phyloP scores from a whole-genome alignment of 441 rosid species.

The Manihot esculenta region DNA sequence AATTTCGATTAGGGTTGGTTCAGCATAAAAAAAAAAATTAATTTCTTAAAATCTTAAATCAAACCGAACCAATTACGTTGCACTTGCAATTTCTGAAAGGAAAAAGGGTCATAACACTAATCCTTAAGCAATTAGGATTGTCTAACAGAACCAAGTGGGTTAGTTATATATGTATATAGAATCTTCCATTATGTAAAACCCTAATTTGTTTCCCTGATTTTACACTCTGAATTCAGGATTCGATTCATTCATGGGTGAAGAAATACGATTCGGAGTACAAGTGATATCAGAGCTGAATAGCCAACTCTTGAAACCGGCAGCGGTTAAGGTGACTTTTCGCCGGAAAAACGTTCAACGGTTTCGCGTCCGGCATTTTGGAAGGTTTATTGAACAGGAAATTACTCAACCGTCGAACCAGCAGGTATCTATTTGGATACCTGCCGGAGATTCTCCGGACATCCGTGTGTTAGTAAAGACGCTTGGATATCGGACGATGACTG shows the following conservation, averaged over 20 bases:
- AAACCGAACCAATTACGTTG: too few relatives aligned
- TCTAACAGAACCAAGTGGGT: too few relatives aligned
- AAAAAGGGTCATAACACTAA: too few relatives aligned
- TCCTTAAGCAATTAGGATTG: too few relatives aligned
- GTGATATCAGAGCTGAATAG: not conserved
- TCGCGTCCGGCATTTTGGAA: not conserved
- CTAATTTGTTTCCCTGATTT: too few relatives aligned
- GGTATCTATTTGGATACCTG: not conserved
- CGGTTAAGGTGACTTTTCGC: not conserved
- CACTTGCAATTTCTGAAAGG: too few relatives aligned
- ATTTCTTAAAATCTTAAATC: too few relatives aligned
- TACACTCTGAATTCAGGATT: too few relatives aligned
- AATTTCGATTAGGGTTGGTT: too few relatives aligned
- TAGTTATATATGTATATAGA: too few relatives aligned
- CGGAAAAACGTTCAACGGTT: not conserved
- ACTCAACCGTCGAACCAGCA: not conserved
- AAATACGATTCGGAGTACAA: not conserved
- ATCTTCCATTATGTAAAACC: too few relatives aligned
- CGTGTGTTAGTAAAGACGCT: not conserved
- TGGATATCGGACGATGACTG: not conserved
- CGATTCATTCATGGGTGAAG: not conserved
- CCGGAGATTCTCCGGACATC: not conserved
- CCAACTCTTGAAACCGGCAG: not conserved
- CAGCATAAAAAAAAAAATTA: too few relatives aligned
- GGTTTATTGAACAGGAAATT: not conserved